Conservation (phyloP, 805 yeast species). For the Nakazawaea pomicola region DNA sequence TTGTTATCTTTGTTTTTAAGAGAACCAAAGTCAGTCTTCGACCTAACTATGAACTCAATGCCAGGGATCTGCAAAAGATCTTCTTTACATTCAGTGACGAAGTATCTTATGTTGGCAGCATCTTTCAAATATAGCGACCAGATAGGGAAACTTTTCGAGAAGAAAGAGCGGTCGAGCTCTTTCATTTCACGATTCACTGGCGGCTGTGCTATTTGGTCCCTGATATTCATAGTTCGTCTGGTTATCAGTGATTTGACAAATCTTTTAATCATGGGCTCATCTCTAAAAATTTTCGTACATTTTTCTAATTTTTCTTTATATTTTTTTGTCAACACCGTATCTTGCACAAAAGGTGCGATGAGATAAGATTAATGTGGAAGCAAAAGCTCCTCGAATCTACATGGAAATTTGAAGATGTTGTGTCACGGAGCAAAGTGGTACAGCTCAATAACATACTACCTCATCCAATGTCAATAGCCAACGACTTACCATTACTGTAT, state of each 20-base stretch:
- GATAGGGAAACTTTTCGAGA: conserved; percentile 50
- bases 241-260: neutral
- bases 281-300: neutral
- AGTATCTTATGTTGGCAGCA: conserved; percentile 53
- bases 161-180: conserved; percentile 60
- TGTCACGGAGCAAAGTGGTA: neutral
- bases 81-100: conserved; percentile 50
- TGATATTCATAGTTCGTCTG: conserved; percentile 2
- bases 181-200: conserved; percentile 67
- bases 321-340: neutral
- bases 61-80: conserved; percentile 72
- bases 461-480: neutral
- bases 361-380: conserved; percentile 10
- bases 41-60: conserved; percentile 53
- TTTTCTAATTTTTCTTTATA: neutral
- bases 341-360: neutral
- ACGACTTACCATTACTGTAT: conserved; percentile 41
- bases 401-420: conserved; percentile 6
- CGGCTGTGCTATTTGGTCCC: conserved; percentile 36
- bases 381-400: neutral
- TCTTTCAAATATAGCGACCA: conserved; percentile 69
- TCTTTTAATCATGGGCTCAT: neutral
- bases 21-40: conserved; percentile 16
- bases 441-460: conserved; percentile 10
- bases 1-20: conserved; percentile 30